Conservation (phyloP, 164 flowering plant species). For the Litsea cubeba region DNA sequence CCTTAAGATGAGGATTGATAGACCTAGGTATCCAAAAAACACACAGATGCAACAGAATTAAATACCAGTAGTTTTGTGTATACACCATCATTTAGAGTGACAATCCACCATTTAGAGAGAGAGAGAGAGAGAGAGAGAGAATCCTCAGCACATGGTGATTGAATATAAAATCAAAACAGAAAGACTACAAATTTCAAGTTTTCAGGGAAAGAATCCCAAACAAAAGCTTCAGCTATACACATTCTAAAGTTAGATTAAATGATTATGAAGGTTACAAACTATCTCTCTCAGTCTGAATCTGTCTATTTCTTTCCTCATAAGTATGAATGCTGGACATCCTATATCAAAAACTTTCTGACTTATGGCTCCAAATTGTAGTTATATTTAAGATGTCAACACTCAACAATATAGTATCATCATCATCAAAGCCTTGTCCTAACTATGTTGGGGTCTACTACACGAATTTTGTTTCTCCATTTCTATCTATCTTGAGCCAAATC, state of each 20-base stretch:
- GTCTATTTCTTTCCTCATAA: too few relatives aligned
- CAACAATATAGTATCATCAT: not conserved
- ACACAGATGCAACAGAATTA: not conserved
- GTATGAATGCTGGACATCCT: not conserved
- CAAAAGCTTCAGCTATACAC: not conserved
- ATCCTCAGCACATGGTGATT: too few relatives aligned
- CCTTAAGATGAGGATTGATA: not conserved
- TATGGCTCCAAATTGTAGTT: not conserved
- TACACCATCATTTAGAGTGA: too few relatives aligned
- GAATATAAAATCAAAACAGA: not conserved
- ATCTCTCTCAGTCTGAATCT: not conserved
- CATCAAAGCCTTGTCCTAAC: too few relatives aligned
- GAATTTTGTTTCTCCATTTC: too few relatives aligned
- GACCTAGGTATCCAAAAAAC: not conserved
- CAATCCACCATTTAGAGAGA: not conserved
- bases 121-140: not conserved
- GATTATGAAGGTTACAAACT: not conserved
- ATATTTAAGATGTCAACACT: too few relatives aligned
- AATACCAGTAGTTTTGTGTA: too few relatives aligned
- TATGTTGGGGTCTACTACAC: too few relatives aligned
- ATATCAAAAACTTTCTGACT: not conserved
- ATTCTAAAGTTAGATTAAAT: not conserved
- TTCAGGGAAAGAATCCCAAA: not conserved
- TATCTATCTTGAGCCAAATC: too few relatives aligned
- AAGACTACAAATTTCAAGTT: too few relatives aligned